phyloP scores from a whole-genome alignment of 2,329 filamentous ascomycete species.

The Clarireedia homoeocarpa region DNA sequence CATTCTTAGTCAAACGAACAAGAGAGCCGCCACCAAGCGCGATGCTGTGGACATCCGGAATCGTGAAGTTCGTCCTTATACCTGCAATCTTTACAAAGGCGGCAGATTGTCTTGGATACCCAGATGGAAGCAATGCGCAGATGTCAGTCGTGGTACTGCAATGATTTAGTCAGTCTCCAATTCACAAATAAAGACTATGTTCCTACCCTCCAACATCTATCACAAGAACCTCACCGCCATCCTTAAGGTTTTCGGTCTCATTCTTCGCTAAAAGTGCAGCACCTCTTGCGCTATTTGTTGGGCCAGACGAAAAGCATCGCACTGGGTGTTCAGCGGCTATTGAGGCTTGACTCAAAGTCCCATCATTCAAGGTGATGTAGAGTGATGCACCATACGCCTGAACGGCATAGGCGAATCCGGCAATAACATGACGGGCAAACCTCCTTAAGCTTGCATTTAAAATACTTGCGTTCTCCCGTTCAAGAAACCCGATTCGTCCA shows the following conservation, averaged over 20 bases:
- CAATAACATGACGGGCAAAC: constrained; percentile 50
- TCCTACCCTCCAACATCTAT: constrained; percentile 47
- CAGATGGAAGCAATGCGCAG: constrained; percentile 47
- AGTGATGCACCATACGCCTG: constrained; percentile 36
- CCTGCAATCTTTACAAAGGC: constrained; percentile 51
- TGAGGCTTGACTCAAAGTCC: constrained; percentile 47
- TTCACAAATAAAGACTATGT: background rate
- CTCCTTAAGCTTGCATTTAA: constrained; percentile 54
- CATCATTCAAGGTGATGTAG: constrained; percentile 58
- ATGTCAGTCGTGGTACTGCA: constrained; percentile 51
- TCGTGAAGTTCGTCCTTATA: constrained; percentile 50
- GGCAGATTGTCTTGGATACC: constrained; percentile 52
- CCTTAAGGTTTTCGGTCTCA: constrained; percentile 10
- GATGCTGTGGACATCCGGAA: constrained; percentile 49
- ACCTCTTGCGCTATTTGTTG: constrained; percentile 56
- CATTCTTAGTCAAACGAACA: constrained; percentile 28
- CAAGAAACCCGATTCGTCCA: constrained; percentile 41
- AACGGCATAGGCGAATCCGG: constrained; percentile 46
- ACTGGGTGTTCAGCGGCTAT: constrained; percentile 50
- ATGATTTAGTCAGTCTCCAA: constrained; percentile 3
- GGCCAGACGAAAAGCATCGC: constrained; percentile 53
- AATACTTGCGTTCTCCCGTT: constrained; percentile 58
- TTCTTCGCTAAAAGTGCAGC: constrained; percentile 46
- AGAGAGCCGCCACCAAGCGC: constrained; percentile 48
- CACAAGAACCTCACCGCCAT: constrained; percentile 29